phyloP scores from a whole-genome alignment of 1,284 basidiomycete genomes.

The Inonotus obliquus region DNA sequence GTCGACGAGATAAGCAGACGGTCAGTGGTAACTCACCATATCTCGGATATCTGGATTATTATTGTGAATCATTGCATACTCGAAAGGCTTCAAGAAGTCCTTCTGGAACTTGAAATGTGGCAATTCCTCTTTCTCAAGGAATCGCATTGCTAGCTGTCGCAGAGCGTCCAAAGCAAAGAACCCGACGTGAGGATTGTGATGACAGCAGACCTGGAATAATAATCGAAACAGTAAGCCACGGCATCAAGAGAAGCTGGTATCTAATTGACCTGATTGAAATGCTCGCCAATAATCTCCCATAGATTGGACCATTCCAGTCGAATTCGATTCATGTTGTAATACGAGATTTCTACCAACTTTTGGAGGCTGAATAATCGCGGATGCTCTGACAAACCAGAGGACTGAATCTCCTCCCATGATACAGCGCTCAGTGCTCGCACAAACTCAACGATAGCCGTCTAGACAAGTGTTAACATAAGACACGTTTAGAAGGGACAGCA shows the following conservation, averaged over 20 bases:
- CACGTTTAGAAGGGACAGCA: slow-evolving; percentile 19
- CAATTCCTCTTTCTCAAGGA: slow-evolving; percentile 97
- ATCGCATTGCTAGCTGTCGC: slow-evolving; percentile 97
- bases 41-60: slow-evolving; percentile 93
- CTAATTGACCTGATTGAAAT: slow-evolving; percentile 87
- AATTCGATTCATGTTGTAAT: slow-evolving; percentile 99
- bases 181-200: slow-evolving; percentile 94
- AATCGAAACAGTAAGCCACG: slow-evolving; percentile 9
- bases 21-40: slow-evolving; percentile 53
- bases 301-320: slow-evolving; percentile 98
- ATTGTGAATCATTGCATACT: slow-evolving; percentile 97
- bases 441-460: slow-evolving; percentile 98
- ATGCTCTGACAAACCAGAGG: slow-evolving; percentile 88
- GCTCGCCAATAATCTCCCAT: slow-evolving; percentile 97
- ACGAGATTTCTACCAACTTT: slow-evolving; percentile 98
- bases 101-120: slow-evolving; percentile 99
- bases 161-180: slow-evolving; percentile 97
- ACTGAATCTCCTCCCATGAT: slow-evolving; percentile 99
- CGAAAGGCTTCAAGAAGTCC: slow-evolving; percentile 97
- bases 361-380: slow-evolving; percentile 97
- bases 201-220: slow-evolving; percentile 82
- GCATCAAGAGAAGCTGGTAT: neutral
- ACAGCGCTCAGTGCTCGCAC: slow-evolving; percentile 95
- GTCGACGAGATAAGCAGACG: slow-evolving; percentile 3
- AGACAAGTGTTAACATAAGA: slow-evolving; percentile 16